Conservation (phyloP, 2,329 filamentous ascomycete genomes). For the Trichoderma atrobrunneum region DNA sequence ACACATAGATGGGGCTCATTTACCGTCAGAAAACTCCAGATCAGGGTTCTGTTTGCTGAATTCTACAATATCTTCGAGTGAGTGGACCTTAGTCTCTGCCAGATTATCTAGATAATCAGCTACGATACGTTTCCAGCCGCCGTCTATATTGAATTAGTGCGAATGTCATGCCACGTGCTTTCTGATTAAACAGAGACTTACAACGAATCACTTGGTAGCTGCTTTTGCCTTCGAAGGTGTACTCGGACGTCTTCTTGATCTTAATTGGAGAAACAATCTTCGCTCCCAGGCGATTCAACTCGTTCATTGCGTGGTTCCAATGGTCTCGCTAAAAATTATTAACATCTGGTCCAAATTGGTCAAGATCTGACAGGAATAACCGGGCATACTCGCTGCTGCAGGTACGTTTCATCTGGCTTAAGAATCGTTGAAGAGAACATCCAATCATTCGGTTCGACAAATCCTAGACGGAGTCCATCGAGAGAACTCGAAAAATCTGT, state of each 20-base stretch:
- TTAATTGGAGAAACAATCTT: neutral
- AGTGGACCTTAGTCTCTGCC: neutral
- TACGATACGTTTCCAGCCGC: neutral
- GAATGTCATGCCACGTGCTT: neutral
- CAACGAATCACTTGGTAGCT: neutral
- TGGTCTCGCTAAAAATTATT: neutral
- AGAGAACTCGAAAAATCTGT: neutral
- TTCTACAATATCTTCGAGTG: neutral
- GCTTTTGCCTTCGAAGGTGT: neutral
- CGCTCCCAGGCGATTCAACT: neutral
- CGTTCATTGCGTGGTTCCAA: neutral
- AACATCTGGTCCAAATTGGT: neutral
- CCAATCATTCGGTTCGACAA: neutral
- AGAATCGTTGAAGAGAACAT: neutral
- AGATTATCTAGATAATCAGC: neutral
- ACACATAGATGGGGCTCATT: accelerated
- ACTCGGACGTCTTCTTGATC: neutral
- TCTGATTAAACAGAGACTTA: neutral
- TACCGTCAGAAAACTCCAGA: neutral
- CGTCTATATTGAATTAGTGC: neutral
- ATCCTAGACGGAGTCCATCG: neutral
- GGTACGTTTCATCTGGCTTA: neutral
- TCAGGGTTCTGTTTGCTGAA: neutral
- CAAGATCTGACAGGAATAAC: neutral
- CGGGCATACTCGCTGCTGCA: neutral